Evolutionary conservation across 441 rosid species (phyloP).

Genomic region (Melastoma candidum): DNA sequence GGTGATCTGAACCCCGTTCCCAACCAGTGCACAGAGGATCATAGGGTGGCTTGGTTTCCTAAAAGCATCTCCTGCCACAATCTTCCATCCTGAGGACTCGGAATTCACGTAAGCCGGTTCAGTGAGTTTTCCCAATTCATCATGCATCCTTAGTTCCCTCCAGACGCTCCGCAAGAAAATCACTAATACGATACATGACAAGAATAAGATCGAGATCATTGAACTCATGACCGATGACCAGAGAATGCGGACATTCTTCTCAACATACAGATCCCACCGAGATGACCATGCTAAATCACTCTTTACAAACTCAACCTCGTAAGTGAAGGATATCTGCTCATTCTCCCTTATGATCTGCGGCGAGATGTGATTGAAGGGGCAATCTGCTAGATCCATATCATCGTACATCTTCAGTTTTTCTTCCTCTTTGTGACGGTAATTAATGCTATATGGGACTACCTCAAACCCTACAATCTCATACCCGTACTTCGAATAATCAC

Average conservation of each 20-base stretch:
- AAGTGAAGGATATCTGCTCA: conserved; percentile 58
- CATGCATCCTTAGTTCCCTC: conserved; percentile 60
- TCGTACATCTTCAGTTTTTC: conserved; percentile 48
- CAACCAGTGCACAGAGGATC: conserved; percentile 63
- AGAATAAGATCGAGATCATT: conserved; percentile 62
- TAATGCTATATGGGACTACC: conserved; percentile 65
- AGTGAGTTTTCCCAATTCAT: conserved; percentile 62
- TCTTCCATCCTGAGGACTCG: conserved; percentile 79
- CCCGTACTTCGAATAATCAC: conserved; percentile 37
- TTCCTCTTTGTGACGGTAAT: conserved; percentile 33
- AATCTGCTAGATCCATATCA: conserved; percentile 41
- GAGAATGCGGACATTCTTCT: conserved; percentile 79
- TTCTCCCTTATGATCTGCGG: conserved; percentile 60
- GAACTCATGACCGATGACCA: conserved; percentile 73
- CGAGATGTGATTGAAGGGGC: conserved; percentile 55
- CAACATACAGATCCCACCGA: conserved; percentile 79
- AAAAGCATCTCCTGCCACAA: conserved; percentile 69
- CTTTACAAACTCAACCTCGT: conserved; percentile 61
- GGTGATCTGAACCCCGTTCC: conserved; percentile 73
- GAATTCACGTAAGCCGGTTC: conserved; percentile 60
- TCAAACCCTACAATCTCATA: conserved; percentile 87
- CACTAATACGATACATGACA: conserved; percentile 61
- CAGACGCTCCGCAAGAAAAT: conserved; percentile 67
- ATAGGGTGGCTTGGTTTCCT: conserved; percentile 54
- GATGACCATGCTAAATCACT: conserved; percentile 77